These are phyloP conservation scores for Ambrosiella cleistominuta DNA, from an alignment of 2,329 filamentous ascomycete genomes.

Conservation along the genomic window DNA sequence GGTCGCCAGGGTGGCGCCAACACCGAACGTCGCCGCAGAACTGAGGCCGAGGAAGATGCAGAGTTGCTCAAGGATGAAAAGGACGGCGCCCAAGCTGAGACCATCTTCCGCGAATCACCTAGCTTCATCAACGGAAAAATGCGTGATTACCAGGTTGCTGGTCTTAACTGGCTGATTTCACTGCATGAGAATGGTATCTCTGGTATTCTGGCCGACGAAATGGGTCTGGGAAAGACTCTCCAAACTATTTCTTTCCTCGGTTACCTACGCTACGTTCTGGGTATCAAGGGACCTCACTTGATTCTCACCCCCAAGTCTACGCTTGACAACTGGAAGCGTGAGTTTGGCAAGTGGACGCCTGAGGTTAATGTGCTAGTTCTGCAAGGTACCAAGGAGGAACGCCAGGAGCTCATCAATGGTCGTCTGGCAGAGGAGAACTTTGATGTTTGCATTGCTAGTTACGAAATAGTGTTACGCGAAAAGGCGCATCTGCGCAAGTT, in stretches of 20 bases:
- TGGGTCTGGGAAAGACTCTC: conserved; percentile 94
- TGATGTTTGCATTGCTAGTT: conserved; percentile 94
- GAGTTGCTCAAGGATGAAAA: conserved; percentile 79
- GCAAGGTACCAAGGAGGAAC: conserved; percentile 89
- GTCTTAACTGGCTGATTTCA: conserved; percentile 94
- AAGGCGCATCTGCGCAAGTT: conserved; percentile 93
- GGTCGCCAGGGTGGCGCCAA: conserved; percentile 71
- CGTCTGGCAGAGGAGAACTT: conserved; percentile 88
- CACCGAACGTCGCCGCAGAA: conserved; percentile 63
- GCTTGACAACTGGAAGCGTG: conserved; percentile 93
- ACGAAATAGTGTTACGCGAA: conserved; percentile 95
- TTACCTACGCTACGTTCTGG: conserved; percentile 80
- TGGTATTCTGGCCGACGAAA: conserved; percentile 92
- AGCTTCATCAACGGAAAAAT: conserved; percentile 75
- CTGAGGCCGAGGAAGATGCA: conserved; percentile 93
- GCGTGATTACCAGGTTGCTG: conserved; percentile 92
- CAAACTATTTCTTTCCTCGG: conserved; percentile 96
- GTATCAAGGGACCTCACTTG: conserved; percentile 78
- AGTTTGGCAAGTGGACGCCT: conserved; percentile 86
- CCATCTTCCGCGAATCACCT: conserved; percentile 85
- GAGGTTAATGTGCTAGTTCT: conserved; percentile 88
- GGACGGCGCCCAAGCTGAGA: conserved; percentile 67
- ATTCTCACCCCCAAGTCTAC: conserved; percentile 92
- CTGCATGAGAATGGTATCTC: conserved; percentile 98
- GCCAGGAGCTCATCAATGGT: conserved; percentile 72